Percentiles rank a stretch among this genome's conserved stretches.
Evolutionary conservation across 257 asterid genomes (phyloP).

Genomic region (Solanum sparsipilum): DNA sequence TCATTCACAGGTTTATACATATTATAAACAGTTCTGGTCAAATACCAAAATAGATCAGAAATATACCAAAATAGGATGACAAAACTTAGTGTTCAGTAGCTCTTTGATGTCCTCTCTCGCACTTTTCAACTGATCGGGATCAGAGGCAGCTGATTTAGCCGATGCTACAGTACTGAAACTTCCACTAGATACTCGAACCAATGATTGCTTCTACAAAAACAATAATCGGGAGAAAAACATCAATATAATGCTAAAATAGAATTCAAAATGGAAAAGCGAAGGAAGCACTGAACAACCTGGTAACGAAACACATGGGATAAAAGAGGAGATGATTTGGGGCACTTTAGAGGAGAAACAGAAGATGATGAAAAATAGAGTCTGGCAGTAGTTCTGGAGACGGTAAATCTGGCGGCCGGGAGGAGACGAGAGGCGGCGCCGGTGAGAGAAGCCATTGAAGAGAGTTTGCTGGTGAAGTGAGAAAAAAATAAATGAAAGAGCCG

Average conservation of each 20-base stretch:
- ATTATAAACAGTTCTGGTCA: neutral
- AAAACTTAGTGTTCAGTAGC: conserved; percentile 53
- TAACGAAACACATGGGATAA: conserved; percentile 38
- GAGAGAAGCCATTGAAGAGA: conserved; percentile 33
- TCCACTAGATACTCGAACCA: conserved; percentile 26
- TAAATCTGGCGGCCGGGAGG: conserved; percentile 24
- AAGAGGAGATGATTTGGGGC: conserved; percentile 49
- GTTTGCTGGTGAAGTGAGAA: neutral
- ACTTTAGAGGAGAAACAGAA: conserved; percentile 17
- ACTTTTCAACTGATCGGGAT: conserved; percentile 69
- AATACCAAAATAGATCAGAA: neutral
- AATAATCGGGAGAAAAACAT: neutral
- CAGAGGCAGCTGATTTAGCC: conserved; percentile 68
- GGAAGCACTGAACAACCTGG: conserved; percentile 25
- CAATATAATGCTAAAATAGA: neutral
- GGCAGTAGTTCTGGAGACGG: conserved; percentile 13
- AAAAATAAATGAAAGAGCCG: neutral
- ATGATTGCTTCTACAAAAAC: conserved; percentile 24
- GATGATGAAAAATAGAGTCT: neutral
- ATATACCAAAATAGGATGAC: conserved; percentile 79
- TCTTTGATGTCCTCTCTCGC: conserved; percentile 90
- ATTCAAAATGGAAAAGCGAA: neutral
- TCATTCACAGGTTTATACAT: neutral
- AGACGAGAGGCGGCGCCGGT: conserved; percentile 41
- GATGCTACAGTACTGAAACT: conserved; percentile 46